Base-by-base conservation (phyloP, 306 rosid genomes). In the Fragaria ananassa region DNA sequence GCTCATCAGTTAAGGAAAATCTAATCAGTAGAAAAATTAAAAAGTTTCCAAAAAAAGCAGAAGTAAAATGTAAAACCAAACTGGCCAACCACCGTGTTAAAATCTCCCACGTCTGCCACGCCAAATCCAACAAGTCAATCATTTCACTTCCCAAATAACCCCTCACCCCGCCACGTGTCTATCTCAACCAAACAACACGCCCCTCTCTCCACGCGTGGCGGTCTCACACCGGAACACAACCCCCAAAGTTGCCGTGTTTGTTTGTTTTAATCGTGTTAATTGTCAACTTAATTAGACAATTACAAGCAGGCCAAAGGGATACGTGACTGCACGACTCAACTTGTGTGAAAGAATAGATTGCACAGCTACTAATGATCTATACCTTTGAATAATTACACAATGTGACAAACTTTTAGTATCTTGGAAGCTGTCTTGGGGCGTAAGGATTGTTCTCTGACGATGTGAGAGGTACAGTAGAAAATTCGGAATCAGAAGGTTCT, bases 391-490 rank as follows among this genome's bases (percentile, higher is more conserved):
- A 86, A 82, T 87, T 93, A 85, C 93, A 91, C 3, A 50, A 35
- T 76, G 68, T 74, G 70, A 73, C 57, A 42, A n/a, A 68, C 58
- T 62, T 68, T 90, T 83, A 88, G 76, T 87, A 86, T 85, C 89
- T 91, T 8, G 92, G 85, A 76, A 79, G 85, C 66, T 11, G 57
- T 82, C 81, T 83, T 37, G 89, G 79, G 81, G 76, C 79, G 39
- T 78, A 46, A 71, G 81, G 77, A 79, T 71, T 87, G 87, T 84
- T 86, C 75, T 90, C 94, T 14, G 94, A 80, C 0, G 92, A 81
- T 29, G 96, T 83, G 74, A 94, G 98, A 81, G 98, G 96, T 60
- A 94, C 97, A 0, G 95, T 89, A 13, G 97, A 94, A 84, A 94
- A 94, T 76, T 94, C 98, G 0, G 97, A 87, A 76, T 88, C 92